phyloP scores from a whole-genome alignment of 306 rosid genomes.

The Malus orientalis region DNA sequence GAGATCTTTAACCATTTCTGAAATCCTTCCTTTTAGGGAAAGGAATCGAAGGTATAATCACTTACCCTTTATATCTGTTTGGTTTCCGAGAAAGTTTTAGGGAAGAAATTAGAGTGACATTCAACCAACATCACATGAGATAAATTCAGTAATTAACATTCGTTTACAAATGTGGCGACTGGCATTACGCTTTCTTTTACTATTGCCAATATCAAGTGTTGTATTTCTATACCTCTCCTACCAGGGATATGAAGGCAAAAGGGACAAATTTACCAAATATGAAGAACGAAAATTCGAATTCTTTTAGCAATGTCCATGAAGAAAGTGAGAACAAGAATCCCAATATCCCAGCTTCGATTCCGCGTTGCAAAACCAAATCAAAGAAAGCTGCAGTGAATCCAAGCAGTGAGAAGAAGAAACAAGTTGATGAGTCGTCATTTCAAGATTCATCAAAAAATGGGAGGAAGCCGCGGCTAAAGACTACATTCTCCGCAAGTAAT shows the following conservation, averaged over 20 bases:
- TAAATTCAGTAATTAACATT: too few species aligned
- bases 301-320: slow-evolving; percentile 11
- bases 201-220: too few species aligned
- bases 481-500: slow-evolving; percentile 44
- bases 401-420: slow-evolving; percentile 1
- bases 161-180: too few species aligned
- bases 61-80: background rate
- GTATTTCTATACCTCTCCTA: background rate
- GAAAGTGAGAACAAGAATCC: slow-evolving; percentile 45
- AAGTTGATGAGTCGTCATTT: background rate
- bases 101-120: background rate
- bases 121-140: too few species aligned
- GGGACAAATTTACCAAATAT: background rate
- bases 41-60: slow-evolving; percentile 29
- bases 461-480: slow-evolving; percentile 25
- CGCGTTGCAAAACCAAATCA: slow-evolving; percentile 4
- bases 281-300: slow-evolving; percentile 9
- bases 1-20: slow-evolving; percentile 34
- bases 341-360: slow-evolving; percentile 20
- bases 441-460: slow-evolving; percentile 13
- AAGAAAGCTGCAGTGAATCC: slow-evolving; percentile 19
- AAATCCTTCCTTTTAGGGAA: slow-evolving; percentile 33
- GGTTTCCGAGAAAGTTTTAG: background rate
- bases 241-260: slow-evolving; percentile 15
- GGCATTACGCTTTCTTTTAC: too few species aligned